Base-by-base conservation (phyloP, 768 basidiomycete species). In the Tricholoma saponaceum region DNA sequence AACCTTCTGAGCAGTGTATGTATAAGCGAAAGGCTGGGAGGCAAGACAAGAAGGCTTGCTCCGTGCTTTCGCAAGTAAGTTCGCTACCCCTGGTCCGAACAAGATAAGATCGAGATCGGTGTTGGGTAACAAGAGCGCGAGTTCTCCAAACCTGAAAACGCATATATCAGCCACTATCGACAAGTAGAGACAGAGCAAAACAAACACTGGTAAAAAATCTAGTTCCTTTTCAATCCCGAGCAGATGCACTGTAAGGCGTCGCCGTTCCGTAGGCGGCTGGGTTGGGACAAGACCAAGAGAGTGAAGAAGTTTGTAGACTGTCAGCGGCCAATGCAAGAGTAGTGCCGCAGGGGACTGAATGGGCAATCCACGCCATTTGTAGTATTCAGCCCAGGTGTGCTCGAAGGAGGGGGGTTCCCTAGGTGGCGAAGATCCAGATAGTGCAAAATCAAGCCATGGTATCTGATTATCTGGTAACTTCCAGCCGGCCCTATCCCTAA, bases 351-450 rank as follows among this genome's bases (percentile, higher is more conserved):
- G 76, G 20, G 78, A 78, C 23, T 66, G 64, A 37, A 77, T 64
- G 33, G 79, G 72, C 20, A 81, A 62, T 49, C 71, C 69, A 35
- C 79, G 74, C 79, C 79, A 80, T 49, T 70, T 59, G 62, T 80
- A 75, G 67, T 77, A 81, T 23, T 74, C 72, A 30, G 66, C 68
- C 80, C 79, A 81, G 56, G 70, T 74, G 25, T 51, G 68, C 58
- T 59, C 69, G 61, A 61, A 61, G 58, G 55, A 52, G 13, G 64
- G 62, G 12, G 71, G 66, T 30, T 52, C 51, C 1, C 62, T 69
- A 51, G 74, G 71, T 26, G 63, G 57, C 43, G 60, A n/a, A 1
- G 50, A 37, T 14, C 62, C 64, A 30, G 63, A 58, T 39, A 64
- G 60, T n/a, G 70, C 70, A 44, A 67, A 65, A n/a, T 70, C 61